Percentiles rank a stretch among this genome's conserved stretches.
Evolutionary conservation across 2,329 filamentous ascomycete species (phyloP).

Genomic region (Didymella keratinophila): DNA sequence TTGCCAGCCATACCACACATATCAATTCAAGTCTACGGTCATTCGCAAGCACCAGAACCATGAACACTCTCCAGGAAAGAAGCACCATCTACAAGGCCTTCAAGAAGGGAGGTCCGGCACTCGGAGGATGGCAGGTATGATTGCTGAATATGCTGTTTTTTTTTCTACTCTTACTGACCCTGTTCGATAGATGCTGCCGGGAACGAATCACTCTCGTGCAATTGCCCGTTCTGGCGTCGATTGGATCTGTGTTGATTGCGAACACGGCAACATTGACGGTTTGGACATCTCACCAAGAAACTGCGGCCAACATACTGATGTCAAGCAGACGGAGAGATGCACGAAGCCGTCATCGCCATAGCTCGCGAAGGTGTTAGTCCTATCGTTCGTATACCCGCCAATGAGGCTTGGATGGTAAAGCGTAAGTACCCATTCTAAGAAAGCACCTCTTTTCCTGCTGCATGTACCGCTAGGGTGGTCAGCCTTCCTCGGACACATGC

Average conservation of each 20-base stretch:
- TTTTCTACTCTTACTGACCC: neutral
- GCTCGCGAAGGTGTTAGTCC: slow-evolving; percentile 55
- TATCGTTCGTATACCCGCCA: slow-evolving; percentile 60
- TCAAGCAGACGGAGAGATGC: slow-evolving; percentile 59
- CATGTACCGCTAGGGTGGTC: neutral
- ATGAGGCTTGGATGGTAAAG: slow-evolving; percentile 70
- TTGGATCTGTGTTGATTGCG: slow-evolving; percentile 63
- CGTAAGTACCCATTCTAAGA: slow-evolving; percentile 44
- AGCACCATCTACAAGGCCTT: slow-evolving; percentile 63
- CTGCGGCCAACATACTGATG: slow-evolving; percentile 11
- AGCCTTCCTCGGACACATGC: neutral
- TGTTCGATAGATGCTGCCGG: slow-evolving; percentile 56
- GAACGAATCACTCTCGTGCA: slow-evolving; percentile 61
- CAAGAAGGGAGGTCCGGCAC: slow-evolving; percentile 58
- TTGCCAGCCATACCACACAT: slow-evolving; percentile 1
- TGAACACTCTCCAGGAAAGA: slow-evolving; percentile 60
- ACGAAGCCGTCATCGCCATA: slow-evolving; percentile 62
- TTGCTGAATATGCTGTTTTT: neutral
- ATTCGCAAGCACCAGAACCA: slow-evolving; percentile 27
- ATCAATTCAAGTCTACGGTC: neutral
- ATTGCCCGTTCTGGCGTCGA: slow-evolving; percentile 63
- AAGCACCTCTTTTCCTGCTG: neutral
- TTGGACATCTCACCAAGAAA: neutral
- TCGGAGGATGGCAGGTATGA: slow-evolving; percentile 65
- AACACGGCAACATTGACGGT: slow-evolving; percentile 66